Conservation (phyloP, 2,329 filamentous ascomycete genomes). For the Talaromyces sp. region DNA sequence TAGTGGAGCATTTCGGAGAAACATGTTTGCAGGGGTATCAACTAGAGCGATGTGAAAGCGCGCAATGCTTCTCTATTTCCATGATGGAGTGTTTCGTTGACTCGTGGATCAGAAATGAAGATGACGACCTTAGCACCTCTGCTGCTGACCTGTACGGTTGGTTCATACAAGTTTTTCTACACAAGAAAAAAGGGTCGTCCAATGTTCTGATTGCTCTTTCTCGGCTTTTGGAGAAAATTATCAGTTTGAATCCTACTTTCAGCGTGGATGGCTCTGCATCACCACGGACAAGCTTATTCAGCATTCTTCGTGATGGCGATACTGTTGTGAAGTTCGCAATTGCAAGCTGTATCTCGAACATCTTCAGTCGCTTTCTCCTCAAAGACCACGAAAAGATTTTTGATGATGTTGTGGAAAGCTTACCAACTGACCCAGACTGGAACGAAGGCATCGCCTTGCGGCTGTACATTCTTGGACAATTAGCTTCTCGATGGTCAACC, state of each 20-base stretch:
- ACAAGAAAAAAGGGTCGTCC: constrained; percentile 66
- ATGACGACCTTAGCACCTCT: constrained; percentile 59
- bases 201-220: constrained; percentile 65
- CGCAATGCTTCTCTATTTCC: constrained; percentile 64
- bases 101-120: constrained; percentile 59
- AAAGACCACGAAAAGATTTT: constrained; percentile 81
- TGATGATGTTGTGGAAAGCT: constrained; percentile 71
- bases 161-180: constrained; percentile 65
- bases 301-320: constrained; percentile 63
- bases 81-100: constrained; percentile 62
- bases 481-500: constrained; percentile 82
- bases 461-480: constrained; percentile 67
- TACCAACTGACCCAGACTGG: constrained; percentile 70
- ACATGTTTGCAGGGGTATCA: constrained; percentile 53
- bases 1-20: constrained; percentile 49
- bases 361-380: constrained; percentile 81
- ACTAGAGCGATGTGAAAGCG: constrained; percentile 71
- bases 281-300: constrained; percentile 68
- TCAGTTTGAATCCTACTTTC: constrained; percentile 66
- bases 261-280: constrained; percentile 58
- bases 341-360: constrained; percentile 62
- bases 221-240: constrained; percentile 65
- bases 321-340: constrained; percentile 74
- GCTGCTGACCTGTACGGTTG: constrained; percentile 76
- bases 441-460: constrained; percentile 82